Conservation (phyloP, 164 flowering plant genomes). For the Stephania japonica region DNA sequence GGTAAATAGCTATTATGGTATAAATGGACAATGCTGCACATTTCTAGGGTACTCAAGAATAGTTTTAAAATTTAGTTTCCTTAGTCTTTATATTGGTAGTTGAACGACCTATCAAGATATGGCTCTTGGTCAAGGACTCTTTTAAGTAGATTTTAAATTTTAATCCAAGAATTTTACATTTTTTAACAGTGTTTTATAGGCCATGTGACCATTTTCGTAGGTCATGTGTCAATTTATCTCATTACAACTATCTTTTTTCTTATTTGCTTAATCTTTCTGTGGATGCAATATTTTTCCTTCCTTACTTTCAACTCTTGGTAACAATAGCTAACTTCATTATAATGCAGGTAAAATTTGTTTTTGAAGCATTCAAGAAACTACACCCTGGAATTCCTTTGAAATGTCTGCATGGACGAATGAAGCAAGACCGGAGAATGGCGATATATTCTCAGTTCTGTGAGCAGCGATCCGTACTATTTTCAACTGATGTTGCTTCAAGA, state of each 20-base stretch:
- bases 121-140: background rate
- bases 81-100: no score
- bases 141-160: background rate
- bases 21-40: background rate
- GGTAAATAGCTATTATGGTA: background rate
- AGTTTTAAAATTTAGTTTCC: no score
- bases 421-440: slow-evolving; percentile 63
- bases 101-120: no score
- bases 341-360: slow-evolving; percentile 72
- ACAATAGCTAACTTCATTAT: background rate
- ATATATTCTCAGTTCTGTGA: slow-evolving; percentile 69
- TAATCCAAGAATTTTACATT: background rate
- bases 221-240: background rate
- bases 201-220: background rate
- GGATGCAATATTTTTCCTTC: background rate
- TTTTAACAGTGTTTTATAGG: background rate
- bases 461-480: slow-evolving; percentile 61
- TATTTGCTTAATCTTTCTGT: background rate
- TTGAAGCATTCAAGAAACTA: slow-evolving; percentile 82
- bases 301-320: background rate
- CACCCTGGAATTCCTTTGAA: slow-evolving; percentile 89
- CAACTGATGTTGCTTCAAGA: slow-evolving; percentile 89
- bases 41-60: no score
- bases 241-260: background rate
- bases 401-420: slow-evolving; percentile 90